Conservation (phyloP, 225 moss, liverwort and hornwort species). For the Bryum argenteum region DNA sequence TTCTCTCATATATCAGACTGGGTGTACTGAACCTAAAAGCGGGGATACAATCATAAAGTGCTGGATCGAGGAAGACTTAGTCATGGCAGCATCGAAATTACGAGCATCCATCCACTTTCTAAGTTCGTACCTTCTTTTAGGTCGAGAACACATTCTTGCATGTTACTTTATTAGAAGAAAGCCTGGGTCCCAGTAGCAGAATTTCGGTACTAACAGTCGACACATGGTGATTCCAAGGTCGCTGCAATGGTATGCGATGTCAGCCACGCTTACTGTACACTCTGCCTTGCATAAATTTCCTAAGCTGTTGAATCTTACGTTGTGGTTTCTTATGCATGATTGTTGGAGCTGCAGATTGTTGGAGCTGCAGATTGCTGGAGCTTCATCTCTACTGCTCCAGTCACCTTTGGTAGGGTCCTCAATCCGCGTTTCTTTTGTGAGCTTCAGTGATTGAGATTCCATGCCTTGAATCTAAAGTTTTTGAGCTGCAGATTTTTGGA, state of each 20-base stretch:
- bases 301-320: too few species aligned
- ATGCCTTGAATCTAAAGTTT: neutral
- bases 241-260: conserved; percentile 17
- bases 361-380: too few species aligned
- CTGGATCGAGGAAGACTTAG: conserved; percentile 9
- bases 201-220: neutral
- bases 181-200: conserved; percentile 9
- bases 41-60: conserved; percentile 23
- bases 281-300: neutral
- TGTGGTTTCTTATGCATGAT: too few species aligned
- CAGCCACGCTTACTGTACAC: neutral
- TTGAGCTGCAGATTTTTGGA: neutral
- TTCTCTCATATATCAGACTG: conserved; percentile 1
- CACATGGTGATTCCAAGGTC: conserved; percentile 10
- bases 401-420: too few species aligned
- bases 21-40: neutral
- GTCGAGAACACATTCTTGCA: neutral
- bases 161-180: neutral
- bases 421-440: too few species aligned
- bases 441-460: too few species aligned
- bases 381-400: too few species aligned
- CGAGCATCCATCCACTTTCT: neutral
- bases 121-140: neutral
- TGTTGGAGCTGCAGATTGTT: too few species aligned
- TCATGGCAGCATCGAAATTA: conserved; percentile 8